These are phyloP conservation scores for Cytospora piceae DNA, from an alignment of 2,329 filamentous ascomycete genomes.

Conservation along the genomic window DNA sequence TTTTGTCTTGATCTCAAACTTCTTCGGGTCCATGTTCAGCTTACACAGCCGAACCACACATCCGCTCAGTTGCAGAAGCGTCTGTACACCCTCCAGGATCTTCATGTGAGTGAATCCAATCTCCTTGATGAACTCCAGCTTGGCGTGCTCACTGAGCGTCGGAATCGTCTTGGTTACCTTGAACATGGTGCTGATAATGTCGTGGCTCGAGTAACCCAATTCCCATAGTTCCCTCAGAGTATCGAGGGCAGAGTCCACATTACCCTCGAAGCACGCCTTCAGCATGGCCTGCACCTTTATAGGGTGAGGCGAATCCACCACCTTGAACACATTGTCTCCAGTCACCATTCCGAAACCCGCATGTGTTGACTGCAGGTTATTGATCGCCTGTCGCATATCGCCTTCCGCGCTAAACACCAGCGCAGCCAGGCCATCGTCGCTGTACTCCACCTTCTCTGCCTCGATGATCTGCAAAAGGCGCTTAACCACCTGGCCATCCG, in stretches of 20 bases:
- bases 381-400: slow-evolving; percentile 98
- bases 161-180: slow-evolving; percentile 95
- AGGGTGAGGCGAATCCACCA: slow-evolving; percentile 95
- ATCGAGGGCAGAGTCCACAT: slow-evolving; percentile 85
- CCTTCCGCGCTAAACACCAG: slow-evolving; percentile 96
- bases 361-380: slow-evolving; percentile 91
- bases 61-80: slow-evolving; percentile 88
- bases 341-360: slow-evolving; percentile 97
- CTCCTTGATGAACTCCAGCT: slow-evolving; percentile 96
- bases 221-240: slow-evolving; percentile 89
- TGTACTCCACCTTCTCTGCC: slow-evolving; percentile 87
- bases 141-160: slow-evolving; percentile 88
- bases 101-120: slow-evolving; percentile 99
- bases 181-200: slow-evolving; percentile 99
- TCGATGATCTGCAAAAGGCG: slow-evolving; percentile 89
- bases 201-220: slow-evolving; percentile 95
- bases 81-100: slow-evolving; percentile 96
- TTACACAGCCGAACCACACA: slow-evolving; percentile 90
- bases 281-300: slow-evolving; percentile 99
- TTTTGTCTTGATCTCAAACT: slow-evolving; percentile 60
- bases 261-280: slow-evolving; percentile 92
- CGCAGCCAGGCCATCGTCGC: slow-evolving; percentile 92
- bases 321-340: slow-evolving; percentile 96
- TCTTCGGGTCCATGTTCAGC: slow-evolving; percentile 92
- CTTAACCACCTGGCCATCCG: slow-evolving; percentile 90